Base-by-base conservation (phyloP, 306 rosid genomes). In the Castanea sativa region DNA sequence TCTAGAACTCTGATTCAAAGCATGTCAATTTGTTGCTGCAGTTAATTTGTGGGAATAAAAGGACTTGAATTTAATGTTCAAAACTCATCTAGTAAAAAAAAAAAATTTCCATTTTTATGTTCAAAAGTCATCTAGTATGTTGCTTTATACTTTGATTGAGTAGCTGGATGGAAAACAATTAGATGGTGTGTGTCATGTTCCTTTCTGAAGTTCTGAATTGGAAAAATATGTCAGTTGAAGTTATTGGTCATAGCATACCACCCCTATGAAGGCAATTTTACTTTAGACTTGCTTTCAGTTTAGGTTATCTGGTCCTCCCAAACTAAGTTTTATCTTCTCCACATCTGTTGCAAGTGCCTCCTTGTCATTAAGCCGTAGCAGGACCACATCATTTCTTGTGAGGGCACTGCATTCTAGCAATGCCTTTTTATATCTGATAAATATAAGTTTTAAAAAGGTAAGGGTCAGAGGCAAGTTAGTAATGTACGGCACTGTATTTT, bases 221-320 rank as follows among this genome's bases (percentile, higher is more conserved):
- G n/a, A 71, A 57, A 73, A 78, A 78, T 19, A 67, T 43, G 58
- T 41, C 45, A 81, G 68, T 70, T 4, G 35, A 65, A 18, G 30
- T 21, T 52, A 13, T 63, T 27, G 61, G 25, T 56, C 21, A 33
- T 20, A 61, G 49, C 33, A 57, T 82, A 55, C 33, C 27, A 19
- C 76, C 68, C 14, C n/a, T 15, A 55, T 69, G 63, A 70, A 77
- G 60, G 58, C 16, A 43, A 27, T 32, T 18, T 12, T 53, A 18
- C 41, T 61, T 30, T 75, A 71, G 56, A 76, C 32, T 27, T 25
- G n/a, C 69, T 43, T 71, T 9, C 23, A 64, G 68, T 75, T 41
- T 56, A 20, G 32, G 19, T 23, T 78, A 75, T 52, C 6, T 9
- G 23, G 18, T 51, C 69, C 45, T n/a, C 76, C 3, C 59, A 59